Conservation (phyloP, 495 filamentous ascomycete species). For the Xylaria castorea region DNA sequence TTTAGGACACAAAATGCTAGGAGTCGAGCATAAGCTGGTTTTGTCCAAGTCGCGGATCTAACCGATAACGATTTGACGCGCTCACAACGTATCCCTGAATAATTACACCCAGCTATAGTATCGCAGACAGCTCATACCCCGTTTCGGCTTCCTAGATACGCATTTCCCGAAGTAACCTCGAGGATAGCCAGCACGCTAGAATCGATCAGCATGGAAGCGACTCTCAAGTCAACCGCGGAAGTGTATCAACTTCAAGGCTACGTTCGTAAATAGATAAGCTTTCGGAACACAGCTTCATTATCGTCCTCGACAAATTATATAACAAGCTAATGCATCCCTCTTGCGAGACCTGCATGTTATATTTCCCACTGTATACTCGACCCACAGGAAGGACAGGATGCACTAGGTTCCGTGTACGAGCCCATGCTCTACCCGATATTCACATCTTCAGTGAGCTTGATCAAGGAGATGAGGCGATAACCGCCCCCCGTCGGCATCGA, state of each 20-base stretch:
- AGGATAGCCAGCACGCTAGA: background rate
- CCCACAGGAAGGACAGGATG: background rate
- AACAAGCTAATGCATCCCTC: constrained; percentile 10
- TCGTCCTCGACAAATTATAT: background rate
- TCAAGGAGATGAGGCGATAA: background rate
- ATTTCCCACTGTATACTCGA: constrained; percentile 9
- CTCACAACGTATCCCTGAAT: background rate
- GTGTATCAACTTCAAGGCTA: background rate
- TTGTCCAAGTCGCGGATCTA: background rate
- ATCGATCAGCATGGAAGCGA: background rate
- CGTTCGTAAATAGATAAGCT: background rate
- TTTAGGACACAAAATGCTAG: background rate
- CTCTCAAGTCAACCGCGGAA: background rate
- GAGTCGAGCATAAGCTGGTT: background rate
- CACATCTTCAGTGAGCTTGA: background rate
- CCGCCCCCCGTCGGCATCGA: background rate
- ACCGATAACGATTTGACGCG: background rate
- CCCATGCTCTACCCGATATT: background rate
- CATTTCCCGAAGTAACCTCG: background rate
- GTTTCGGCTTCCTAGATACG: background rate
- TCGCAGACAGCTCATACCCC: background rate
- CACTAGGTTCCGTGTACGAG: background rate
- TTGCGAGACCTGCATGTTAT: background rate
- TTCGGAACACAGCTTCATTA: constrained; percentile 7
- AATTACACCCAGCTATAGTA: background rate